phyloP scores from a whole-genome alignment of 2,329 filamentous ascomycete genomes.

The Venturia effusa region DNA sequence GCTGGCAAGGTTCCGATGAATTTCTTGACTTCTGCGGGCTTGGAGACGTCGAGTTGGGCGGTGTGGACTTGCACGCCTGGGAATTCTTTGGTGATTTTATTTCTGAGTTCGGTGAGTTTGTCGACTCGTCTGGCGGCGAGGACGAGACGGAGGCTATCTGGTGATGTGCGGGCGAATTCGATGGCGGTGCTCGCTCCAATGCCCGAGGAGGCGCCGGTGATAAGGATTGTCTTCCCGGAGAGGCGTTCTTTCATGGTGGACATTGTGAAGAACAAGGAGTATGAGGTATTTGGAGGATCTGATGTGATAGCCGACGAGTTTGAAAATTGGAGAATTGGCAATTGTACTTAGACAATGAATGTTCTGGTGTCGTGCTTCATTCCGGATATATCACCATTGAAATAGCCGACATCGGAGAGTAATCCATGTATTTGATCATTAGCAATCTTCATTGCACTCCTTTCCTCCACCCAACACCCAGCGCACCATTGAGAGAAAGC shows the following conservation, averaged over 20 bases:
- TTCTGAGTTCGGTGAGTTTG: conserved; percentile 61
- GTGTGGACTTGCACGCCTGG: conserved; percentile 72
- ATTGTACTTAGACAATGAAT: not conserved
- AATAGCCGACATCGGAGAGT: not conserved
- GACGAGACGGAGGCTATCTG: conserved; percentile 69
- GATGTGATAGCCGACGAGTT: too few relatives aligned
- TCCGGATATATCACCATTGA: not conserved
- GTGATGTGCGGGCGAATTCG: conserved; percentile 82
- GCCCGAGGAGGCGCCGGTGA: conserved; percentile 88
- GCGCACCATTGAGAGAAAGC: not conserved
- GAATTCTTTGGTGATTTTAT: conserved; percentile 65
- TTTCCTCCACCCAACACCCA: not conserved
- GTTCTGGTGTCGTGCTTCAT: not conserved
- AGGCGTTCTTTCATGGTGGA: conserved; percentile 70
- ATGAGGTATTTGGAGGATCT: not conserved
- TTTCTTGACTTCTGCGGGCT: conserved; percentile 57
- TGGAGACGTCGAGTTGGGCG: conserved; percentile 79
- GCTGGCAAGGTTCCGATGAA: conserved; percentile 67
- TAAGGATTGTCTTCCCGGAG: conserved; percentile 79
- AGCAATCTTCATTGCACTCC: not conserved
- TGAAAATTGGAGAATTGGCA: too few relatives aligned
- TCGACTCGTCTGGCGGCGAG: conserved; percentile 83
- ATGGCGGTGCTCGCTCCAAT: conserved; percentile 78
- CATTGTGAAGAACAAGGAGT: not conserved
- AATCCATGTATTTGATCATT: not conserved